Percentiles rank a stretch among this genome's conserved stretches.
Conservation (phyloP, 2,329 filamentous ascomycete species). For the Ascochyta clinopodiicola region DNA sequence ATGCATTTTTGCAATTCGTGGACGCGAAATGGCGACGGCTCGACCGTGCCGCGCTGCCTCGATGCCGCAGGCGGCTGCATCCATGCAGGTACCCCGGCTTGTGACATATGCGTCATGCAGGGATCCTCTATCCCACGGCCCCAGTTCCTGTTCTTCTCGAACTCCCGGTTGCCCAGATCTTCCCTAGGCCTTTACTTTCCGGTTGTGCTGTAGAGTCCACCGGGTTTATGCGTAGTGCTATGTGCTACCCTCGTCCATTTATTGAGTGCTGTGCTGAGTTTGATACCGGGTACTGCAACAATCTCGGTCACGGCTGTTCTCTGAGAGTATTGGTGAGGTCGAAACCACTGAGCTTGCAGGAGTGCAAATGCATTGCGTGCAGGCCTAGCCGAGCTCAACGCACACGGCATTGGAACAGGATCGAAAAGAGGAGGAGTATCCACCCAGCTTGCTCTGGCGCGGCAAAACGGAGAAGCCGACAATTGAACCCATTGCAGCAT, state of each 20-base stretch:
- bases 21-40: slow-evolving; percentile 4
- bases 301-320: not conserved
- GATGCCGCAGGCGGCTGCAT: not conserved
- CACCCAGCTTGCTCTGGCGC: not conserved
- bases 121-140: slow-evolving; percentile 6
- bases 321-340: not conserved
- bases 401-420: not conserved
- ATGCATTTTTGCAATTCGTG: not conserved
- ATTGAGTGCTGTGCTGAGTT: not conserved
- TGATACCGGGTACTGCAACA: not conserved
- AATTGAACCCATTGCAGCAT: not conserved
- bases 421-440: not conserved
- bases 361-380: not conserved
- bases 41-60: slow-evolving; percentile 13
- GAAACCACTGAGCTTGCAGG: not conserved
- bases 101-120: slow-evolving; percentile 14
- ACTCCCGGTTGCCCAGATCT: no score
- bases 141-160: not conserved
- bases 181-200: not conserved
- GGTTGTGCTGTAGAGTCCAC: not conserved
- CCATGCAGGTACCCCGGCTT: slow-evolving; percentile 17
- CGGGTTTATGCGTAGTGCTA: slow-evolving; percentile 6
- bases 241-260: not conserved
- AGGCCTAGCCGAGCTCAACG: not conserved
- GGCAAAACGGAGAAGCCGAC: not conserved